Conservation (phyloP, 345 rosid genomes). For the Camelina neglecta region DNA sequence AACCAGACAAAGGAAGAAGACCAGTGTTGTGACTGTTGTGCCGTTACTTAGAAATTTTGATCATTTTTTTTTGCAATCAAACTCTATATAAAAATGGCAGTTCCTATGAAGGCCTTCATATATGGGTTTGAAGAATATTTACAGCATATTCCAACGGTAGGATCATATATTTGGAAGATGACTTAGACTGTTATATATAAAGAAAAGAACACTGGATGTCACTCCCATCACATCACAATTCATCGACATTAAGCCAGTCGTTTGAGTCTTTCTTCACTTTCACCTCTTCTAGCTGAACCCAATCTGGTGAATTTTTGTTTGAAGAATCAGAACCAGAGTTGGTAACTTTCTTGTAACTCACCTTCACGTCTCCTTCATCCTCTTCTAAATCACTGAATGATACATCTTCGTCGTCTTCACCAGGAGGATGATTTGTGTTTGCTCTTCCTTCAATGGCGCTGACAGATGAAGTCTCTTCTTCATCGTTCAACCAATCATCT, state of each 20-base stretch:
- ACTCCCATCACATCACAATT: not conserved
- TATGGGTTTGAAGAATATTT: conserved; percentile 1
- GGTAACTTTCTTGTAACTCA: conserved; percentile 48
- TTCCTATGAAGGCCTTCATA: not conserved
- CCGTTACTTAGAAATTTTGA: not conserved
- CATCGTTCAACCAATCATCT: conserved; percentile 89
- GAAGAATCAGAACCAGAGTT: conserved; percentile 27
- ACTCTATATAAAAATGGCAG: conserved; percentile 12
- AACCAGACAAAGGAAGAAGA: conserved; percentile 6
- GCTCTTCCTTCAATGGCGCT: conserved; percentile 42
- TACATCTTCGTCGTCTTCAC: conserved; percentile 71
- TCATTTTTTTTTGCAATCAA: not conserved
- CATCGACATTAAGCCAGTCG: conserved; percentile 28
- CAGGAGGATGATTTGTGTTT: conserved; percentile 44
- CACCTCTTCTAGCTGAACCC: conserved; percentile 22
- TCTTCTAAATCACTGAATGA: conserved; percentile 94
- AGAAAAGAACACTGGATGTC: conserved; percentile 4
- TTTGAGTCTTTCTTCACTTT: conserved; percentile 28
- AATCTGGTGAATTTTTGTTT: conserved; percentile 11
- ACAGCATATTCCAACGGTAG: not conserved
- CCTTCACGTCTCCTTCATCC: conserved; percentile 37
- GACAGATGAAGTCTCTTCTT: conserved; percentile 57
- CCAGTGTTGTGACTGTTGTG: conserved; percentile 35
- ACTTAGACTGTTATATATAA: not conserved
- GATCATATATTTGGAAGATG: conserved; percentile 2